Evolutionary conservation across 192 early-diverging fungal species (phyloP), one percentile per base, ranked within the genome.

Genomic region (Mortierella alpina): DNA sequence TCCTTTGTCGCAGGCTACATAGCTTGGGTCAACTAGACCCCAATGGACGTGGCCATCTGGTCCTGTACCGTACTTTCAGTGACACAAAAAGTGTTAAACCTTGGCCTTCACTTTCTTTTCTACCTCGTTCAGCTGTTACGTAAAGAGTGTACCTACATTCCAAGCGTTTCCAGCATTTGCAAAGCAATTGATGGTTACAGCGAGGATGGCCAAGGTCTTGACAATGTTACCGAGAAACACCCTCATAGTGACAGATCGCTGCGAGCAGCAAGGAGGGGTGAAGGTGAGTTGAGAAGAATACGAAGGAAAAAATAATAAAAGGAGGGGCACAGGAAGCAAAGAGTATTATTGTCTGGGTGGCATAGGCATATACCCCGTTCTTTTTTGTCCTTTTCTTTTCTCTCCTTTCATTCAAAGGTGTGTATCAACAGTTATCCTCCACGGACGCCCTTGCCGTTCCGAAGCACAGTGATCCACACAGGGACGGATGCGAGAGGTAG

Each of bases 1-100:
- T 13, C 85, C 85, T 0, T 11, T 56, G 10, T 41, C 17, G 75
- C 85, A 86, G 1, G 53, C 20, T 7, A 41, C 58, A 41, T 57
- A 82, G 60, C 31, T 40, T 4, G 81, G 54, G 49, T 50, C 47
- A 7, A 84, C 10, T 15, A 70, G 42, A 15, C 82, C 82, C 81
- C 81, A 83, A 45, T 75, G 59, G n/a, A 45, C 67, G 72, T 46
- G 64, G 0, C 64, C 64, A 18, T 53, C n/a, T 31, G 47, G 51
- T 9, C 65, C 65, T 13, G 41, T 31, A 22, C 53, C 65, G 53
- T 56, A 66, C 65, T 66, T 45, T 13, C n/a, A 41, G 15, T 1
- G 13, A 20, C 52, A 4, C 52, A 14, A 5, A 14, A 14, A 53
- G n/a, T 6, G 52, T 14, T 7, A 53, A 53, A 31, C 31, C 31